Base-by-base conservation (phyloP, 345 rosid species). In the Eucalyptus sp. region DNA sequence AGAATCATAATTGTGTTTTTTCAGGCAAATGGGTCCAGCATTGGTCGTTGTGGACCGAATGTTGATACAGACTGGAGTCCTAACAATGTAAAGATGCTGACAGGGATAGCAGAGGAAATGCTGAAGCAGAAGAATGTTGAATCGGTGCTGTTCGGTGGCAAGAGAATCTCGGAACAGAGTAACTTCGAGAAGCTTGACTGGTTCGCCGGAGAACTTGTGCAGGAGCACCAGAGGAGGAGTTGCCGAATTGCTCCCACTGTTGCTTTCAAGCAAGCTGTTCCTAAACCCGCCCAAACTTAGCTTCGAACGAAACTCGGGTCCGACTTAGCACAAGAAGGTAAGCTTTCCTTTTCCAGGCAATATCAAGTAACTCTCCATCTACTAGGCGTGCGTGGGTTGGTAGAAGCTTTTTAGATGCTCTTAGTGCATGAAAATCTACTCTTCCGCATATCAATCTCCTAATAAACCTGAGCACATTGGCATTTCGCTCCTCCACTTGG, bases 231-330 rank as follows among this genome's bases (percentile, higher is more conserved):
- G 94, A 95, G 96, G 95, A 94, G 99, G 94, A 96, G 96, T 90
- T 92, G 94, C 91, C 92, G 99, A 90, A 96, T 97, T 20, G 97
- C 99, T 91, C 99, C 99, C 92, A 97, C 99, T 90, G 99, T 97
- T 83, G 99, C 97, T 58, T 95, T 97, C 95, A 97, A 97, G 94
- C 98, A 96, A 93, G 94, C 95, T 83, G 60, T 80, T 52, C 92
- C 66, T 91, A 86, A 86, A 86, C 87, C 87, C 56, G n/a, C 87
- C 25, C n/a, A 49, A 86, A 49, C 87, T 20, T 46, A 86, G 29
- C 58, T 54, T 15, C 43, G 14, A 37, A 31, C 87, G 6, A 86
- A 31, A 51, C 87, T 22, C 46, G 3, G 87, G 52, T 56, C 58
- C 22, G 27, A 37, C 27, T 5, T 6, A 37, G 83, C 14, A 76